Conservation (phyloP, 106 monocot genomes). For the Dioscorea alata region DNA sequence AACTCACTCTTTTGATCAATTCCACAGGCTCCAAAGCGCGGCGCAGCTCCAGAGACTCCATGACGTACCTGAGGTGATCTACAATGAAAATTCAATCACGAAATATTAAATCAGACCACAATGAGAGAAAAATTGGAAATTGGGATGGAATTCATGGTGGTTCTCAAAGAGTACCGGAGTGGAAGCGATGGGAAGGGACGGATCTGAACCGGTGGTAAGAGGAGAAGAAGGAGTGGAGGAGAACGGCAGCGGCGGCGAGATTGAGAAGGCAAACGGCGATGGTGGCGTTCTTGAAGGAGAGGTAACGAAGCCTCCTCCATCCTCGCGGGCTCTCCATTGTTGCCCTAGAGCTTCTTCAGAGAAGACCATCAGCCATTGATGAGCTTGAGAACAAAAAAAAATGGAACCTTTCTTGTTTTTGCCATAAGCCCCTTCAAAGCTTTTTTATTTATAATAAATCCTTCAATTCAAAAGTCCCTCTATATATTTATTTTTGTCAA, state of each 20-base stretch:
- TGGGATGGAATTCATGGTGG: background rate
- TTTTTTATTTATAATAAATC: too few species aligned
- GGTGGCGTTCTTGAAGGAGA: constrained; percentile 3
- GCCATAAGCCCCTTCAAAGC: too few species aligned
- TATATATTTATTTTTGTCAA: too few species aligned
- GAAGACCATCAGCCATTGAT: too few species aligned
- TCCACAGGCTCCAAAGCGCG: constrained; percentile 1
- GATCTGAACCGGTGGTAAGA: background rate
- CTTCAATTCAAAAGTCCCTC: too few species aligned
- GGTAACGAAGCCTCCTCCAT: background rate
- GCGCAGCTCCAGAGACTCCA: constrained; percentile 3
- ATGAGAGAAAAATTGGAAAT: background rate
- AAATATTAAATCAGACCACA: background rate
- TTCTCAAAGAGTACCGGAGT: background rate
- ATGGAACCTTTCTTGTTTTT: too few species aligned
- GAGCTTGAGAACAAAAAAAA: too few species aligned
- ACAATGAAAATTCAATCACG: background rate
- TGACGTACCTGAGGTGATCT: constrained; percentile 1
- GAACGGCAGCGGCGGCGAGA: background rate
- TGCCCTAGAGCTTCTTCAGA: background rate
- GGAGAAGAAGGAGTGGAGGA: background rate
- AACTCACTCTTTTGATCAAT: constrained; percentile 5
- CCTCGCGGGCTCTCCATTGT: background rate
- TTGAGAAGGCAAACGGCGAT: background rate
- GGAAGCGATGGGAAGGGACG: background rate